Evolutionary conservation across 257 asterid species (phyloP).

Genomic region (Salvia rosmarinus): DNA sequence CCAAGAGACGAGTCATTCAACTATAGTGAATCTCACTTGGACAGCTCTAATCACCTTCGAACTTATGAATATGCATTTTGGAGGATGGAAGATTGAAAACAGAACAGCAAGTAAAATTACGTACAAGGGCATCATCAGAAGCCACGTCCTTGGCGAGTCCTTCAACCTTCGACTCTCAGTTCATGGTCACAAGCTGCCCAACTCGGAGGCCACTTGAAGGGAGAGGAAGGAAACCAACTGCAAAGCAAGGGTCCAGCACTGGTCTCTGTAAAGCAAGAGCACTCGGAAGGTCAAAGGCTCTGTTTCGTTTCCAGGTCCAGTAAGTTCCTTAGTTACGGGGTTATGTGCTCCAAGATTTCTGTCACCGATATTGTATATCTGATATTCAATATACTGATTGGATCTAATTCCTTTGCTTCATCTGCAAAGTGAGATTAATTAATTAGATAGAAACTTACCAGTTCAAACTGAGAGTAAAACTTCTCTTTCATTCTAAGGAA

Average conservation of each 20-base stretch:
- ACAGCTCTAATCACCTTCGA: neutral
- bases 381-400: constrained; percentile 72
- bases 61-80: neutral
- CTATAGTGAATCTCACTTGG: no score
- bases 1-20: neutral
- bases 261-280: constrained; percentile 81
- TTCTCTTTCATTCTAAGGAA: neutral
- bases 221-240: constrained; percentile 96
- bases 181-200: constrained; percentile 92
- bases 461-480: neutral
- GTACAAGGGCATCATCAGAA: constrained; percentile 54
- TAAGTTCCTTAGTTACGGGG: constrained; percentile 59
- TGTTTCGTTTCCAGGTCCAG: constrained; percentile 44
- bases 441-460: constrained; percentile 9
- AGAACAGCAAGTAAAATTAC: constrained; percentile 37
- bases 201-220: constrained; percentile 88
- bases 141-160: constrained; percentile 44
- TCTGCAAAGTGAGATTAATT: constrained; percentile 48
- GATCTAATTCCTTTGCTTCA: constrained; percentile 47
- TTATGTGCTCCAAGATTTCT: constrained; percentile 84
- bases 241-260: constrained; percentile 93
- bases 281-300: constrained; percentile 68
- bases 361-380: constrained; percentile 72
- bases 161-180: constrained; percentile 93
- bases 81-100: constrained; percentile 7